phyloP scores from a whole-genome alignment of 495 filamentous ascomycete species.

The Penicillium robsamsonii region DNA sequence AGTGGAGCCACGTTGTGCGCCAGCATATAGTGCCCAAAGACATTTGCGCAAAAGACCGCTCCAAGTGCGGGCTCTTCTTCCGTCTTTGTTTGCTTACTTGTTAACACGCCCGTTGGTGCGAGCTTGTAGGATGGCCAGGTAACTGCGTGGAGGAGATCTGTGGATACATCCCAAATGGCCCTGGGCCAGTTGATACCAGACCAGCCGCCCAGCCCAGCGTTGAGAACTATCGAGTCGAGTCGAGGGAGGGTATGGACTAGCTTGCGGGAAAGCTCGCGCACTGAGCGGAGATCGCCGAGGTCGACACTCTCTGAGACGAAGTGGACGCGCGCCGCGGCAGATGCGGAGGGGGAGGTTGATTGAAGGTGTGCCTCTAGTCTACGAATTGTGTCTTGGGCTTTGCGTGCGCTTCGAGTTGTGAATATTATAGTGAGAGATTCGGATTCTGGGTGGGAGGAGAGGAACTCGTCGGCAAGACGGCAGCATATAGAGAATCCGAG shows the following conservation, averaged over 20 bases:
- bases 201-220: slow-evolving; percentile 89
- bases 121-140: slow-evolving; percentile 80
- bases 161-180: slow-evolving; percentile 58
- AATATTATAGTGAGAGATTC: slow-evolving; percentile 56
- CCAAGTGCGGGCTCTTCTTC: slow-evolving; percentile 61
- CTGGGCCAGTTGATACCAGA: slow-evolving; percentile 69
- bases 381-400: slow-evolving; percentile 42
- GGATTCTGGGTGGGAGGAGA: slow-evolving; percentile 58
- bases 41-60: slow-evolving; percentile 81
- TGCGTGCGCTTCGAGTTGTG: slow-evolving; percentile 50
- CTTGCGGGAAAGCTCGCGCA: slow-evolving; percentile 49
- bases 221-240: slow-evolving; percentile 78
- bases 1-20: slow-evolving; percentile 74
- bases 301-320: slow-evolving; percentile 54
- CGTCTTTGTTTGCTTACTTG: slow-evolving; percentile 28
- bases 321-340: slow-evolving; percentile 37
- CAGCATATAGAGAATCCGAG: slow-evolving; percentile 84
- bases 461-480: slow-evolving; percentile 90
- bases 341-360: slow-evolving; percentile 20
- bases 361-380: slow-evolving; percentile 41
- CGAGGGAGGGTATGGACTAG: slow-evolving; percentile 55
- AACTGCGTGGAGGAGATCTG: slow-evolving; percentile 63
- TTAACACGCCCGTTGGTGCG: slow-evolving; percentile 56
- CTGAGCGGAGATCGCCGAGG: slow-evolving; percentile 53
- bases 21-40: slow-evolving; percentile 94